Percentiles rank a stretch among this genome's conserved stretches.
Conservation (phyloP, 441 rosid genomes). For the Arabidopsis lyrata region DNA sequence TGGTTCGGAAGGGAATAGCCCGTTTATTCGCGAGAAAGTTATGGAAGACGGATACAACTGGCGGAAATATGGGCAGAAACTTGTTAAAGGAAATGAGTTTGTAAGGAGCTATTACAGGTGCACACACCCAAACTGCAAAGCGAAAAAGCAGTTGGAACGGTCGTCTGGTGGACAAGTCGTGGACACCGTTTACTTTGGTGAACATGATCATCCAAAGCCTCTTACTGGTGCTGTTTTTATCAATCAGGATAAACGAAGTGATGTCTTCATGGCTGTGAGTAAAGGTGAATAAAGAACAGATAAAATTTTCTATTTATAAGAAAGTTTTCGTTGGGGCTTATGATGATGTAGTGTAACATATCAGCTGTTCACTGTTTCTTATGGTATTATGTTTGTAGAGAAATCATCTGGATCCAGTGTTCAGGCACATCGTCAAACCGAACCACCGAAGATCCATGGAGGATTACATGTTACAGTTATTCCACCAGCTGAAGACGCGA, state of each 20-base stretch:
- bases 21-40: constrained; percentile 70
- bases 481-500: constrained; percentile 53
- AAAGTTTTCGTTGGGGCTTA: constrained; percentile 5
- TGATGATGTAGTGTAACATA: background rate
- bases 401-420: constrained; percentile 53
- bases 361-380: constrained; percentile 12
- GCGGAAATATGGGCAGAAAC: constrained; percentile 94
- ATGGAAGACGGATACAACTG: constrained; percentile 87
- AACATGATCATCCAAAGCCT: constrained; percentile 84
- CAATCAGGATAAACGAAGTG: constrained; percentile 57
- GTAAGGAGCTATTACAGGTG: constrained; percentile 92
- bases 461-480: constrained; percentile 49
- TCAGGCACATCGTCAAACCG: constrained; percentile 49
- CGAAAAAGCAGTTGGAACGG: constrained; percentile 84
- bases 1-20: constrained; percentile 63
- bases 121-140: constrained; percentile 77
- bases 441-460: constrained; percentile 42
- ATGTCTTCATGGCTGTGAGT: constrained; percentile 43
- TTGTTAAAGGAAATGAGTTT: constrained; percentile 88
- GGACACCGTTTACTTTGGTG: constrained; percentile 70
- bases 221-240: constrained; percentile 53
- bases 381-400: constrained; percentile 48
- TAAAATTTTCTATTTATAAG: background rate
- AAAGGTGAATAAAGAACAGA: constrained; percentile 53
- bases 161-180: constrained; percentile 69